Evolutionary conservation across 768 basidiomycete species (phyloP).

Genomic region (Russula emetica): DNA sequence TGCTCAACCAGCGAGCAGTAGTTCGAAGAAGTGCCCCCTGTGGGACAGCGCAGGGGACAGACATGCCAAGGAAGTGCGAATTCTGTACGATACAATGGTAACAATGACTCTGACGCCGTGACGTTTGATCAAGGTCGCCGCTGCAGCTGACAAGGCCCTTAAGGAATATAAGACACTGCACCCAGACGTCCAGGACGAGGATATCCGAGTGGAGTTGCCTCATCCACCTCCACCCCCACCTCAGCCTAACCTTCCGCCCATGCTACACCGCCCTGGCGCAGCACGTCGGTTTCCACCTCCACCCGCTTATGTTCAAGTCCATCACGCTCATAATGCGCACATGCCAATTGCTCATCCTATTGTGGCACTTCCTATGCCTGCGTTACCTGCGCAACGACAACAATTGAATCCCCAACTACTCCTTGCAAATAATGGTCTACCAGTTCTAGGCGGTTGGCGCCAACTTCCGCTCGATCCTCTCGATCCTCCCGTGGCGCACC

Average conservation of each 20-base stretch:
- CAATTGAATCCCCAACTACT: conserved; percentile 7
- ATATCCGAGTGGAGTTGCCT: conserved; percentile 64
- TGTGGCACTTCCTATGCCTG: conserved; percentile 7
- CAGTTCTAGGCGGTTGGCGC: background rate
- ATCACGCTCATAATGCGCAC: conserved; percentile 19
- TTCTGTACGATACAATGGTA: background rate
- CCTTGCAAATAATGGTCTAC: conserved; percentile 4
- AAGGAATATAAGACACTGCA: conserved; percentile 55
- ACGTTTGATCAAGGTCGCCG: conserved; percentile 49
- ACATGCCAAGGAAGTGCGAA: conserved; percentile 59
- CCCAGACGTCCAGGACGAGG: conserved; percentile 58
- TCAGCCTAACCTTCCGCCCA: background rate
- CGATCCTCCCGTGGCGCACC: conserved; percentile 3
- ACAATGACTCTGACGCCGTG: background rate
- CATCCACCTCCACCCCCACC: conserved; percentile 3
- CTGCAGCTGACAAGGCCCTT: conserved; percentile 61
- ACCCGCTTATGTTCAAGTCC: conserved; percentile 18
- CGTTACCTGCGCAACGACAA: background rate
- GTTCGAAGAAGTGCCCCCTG: conserved; percentile 50
- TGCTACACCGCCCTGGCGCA: background rate
- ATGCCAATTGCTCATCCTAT: conserved; percentile 23
- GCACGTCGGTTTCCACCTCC: background rate
- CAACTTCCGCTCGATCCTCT: background rate
- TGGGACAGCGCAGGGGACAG: conserved; percentile 67
- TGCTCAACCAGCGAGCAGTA: conserved; percentile 10